Evolutionary conservation across 2,329 filamentous ascomycete genomes (phyloP).

Genomic region (Neurospora sp.): DNA sequence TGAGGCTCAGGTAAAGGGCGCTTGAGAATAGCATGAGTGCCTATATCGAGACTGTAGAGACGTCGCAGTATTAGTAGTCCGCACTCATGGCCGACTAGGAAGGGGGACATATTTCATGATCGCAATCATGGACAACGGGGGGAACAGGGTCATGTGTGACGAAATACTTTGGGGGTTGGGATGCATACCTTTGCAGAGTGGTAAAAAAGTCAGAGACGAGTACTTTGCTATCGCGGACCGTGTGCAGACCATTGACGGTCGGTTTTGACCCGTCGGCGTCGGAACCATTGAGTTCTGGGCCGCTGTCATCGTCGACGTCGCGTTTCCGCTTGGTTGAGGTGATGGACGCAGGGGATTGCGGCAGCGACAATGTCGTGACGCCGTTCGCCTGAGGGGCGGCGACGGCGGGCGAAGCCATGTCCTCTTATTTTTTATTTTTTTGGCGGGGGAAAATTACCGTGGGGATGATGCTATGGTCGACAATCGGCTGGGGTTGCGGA

Average conservation of each 20-base stretch:
- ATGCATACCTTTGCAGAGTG: constrained; percentile 32
- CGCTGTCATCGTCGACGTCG: constrained; percentile 34
- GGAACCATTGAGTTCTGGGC: constrained; percentile 13
- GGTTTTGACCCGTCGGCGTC: constrained; percentile 23
- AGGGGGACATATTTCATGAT: background rate
- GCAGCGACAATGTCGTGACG: constrained; percentile 18
- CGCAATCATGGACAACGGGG: constrained; percentile 3
- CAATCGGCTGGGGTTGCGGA: constrained; percentile 6
- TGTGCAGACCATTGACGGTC: constrained; percentile 17
- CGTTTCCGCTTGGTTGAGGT: constrained; percentile 46
- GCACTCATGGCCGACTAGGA: background rate
- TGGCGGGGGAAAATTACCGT: background rate
- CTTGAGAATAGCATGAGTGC: constrained; percentile 42
- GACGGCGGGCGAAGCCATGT: constrained; percentile 24
- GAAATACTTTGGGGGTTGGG: constrained; percentile 13
- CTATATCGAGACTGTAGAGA: constrained; percentile 39
- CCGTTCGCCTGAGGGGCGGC: constrained; percentile 22
- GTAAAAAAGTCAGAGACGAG: constrained; percentile 32
- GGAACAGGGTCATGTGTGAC: background rate
- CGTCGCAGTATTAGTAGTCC: background rate
- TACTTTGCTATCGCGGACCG: constrained; percentile 22
- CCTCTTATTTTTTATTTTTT: background rate
- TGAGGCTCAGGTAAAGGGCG: constrained; percentile 37
- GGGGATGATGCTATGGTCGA: background rate
- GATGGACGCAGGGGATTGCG: constrained; percentile 20